Evolutionary conservation across 2,329 filamentous ascomycete species (phyloP).

Genomic region (Cryphonectria parasitica): DNA sequence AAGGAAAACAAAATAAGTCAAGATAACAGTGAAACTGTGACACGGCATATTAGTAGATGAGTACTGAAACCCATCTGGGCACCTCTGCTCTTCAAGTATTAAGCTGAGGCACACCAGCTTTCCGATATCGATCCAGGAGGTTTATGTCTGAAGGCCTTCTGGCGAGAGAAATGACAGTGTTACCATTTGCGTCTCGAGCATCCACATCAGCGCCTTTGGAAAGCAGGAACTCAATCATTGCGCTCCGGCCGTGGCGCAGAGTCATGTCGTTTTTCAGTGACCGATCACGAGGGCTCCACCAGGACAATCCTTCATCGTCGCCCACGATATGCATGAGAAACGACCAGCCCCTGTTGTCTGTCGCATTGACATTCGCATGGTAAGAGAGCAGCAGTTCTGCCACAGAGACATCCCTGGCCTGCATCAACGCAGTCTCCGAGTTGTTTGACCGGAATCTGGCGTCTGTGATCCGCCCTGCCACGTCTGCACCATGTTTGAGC

Average conservation of each 20-base stretch:
- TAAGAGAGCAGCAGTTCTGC: not conserved
- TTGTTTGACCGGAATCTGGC: not conserved
- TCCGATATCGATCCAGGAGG: not conserved
- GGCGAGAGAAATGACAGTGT: not conserved
- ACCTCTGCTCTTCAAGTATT: not conserved
- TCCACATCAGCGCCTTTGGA: not conserved
- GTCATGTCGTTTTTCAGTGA: not conserved
- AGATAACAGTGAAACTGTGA: not conserved
- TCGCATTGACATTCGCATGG: not conserved
- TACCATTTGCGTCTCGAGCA: not conserved
- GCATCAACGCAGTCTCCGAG: constrained; percentile 4
- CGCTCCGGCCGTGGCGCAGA: not conserved
- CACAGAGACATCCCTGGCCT: not conserved
- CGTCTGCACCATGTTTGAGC: not conserved
- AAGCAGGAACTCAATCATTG: not conserved
- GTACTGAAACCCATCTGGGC: not conserved
- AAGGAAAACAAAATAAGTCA: not conserved
- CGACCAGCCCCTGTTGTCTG: not conserved
- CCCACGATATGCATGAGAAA: constrained; percentile 4
- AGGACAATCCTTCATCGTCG: not conserved
- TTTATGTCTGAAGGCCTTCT: not conserved
- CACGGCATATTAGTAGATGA: not conserved
- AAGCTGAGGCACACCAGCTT: not conserved
- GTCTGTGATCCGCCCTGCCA: not conserved
- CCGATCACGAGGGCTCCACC: not conserved